Conservation (phyloP, 306 rosid species). For the Cicer bijugum region DNA sequence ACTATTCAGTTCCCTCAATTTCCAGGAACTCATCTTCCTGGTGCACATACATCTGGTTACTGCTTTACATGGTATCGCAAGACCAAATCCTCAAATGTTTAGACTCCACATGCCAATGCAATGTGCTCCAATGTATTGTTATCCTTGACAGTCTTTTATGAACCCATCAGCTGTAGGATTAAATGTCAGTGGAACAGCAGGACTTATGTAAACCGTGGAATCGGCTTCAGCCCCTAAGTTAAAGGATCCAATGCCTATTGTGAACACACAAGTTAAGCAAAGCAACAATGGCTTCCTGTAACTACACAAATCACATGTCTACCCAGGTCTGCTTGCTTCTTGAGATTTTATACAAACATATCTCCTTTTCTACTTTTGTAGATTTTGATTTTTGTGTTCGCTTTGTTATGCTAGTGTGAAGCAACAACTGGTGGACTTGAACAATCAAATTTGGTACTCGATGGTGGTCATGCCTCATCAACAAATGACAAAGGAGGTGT, state of each 20-base stretch:
- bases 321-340: constrained; percentile 55
- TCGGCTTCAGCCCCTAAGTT: constrained; percentile 48
- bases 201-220: constrained; percentile 46
- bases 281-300: constrained; percentile 42
- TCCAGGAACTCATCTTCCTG: constrained; percentile 67
- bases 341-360: constrained; percentile 15
- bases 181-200: constrained; percentile 53
- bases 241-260: constrained; percentile 56
- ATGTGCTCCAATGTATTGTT: constrained; percentile 51
- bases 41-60: constrained; percentile 54
- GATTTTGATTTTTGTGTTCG: constrained; percentile 18
- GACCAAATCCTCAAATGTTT: constrained; percentile 68
- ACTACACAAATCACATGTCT: constrained; percentile 47
- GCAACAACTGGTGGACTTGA: constrained; percentile 50
- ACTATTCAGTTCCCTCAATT: constrained; percentile 47
- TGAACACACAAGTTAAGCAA: constrained; percentile 49
- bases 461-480: constrained; percentile 42
- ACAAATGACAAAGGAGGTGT: constrained; percentile 48
- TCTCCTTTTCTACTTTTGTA: neutral
- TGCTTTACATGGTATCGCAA: constrained; percentile 61
- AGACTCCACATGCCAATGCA: constrained; percentile 64
- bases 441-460: constrained; percentile 49
- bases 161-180: constrained; percentile 50
- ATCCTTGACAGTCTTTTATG: constrained; percentile 58
- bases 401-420: constrained; percentile 54